Percentiles rank a stretch among this genome's conserved stretches.
Evolutionary conservation across 2,329 filamentous ascomycete genomes (phyloP).

Genomic region (Epichloe elymi): DNA sequence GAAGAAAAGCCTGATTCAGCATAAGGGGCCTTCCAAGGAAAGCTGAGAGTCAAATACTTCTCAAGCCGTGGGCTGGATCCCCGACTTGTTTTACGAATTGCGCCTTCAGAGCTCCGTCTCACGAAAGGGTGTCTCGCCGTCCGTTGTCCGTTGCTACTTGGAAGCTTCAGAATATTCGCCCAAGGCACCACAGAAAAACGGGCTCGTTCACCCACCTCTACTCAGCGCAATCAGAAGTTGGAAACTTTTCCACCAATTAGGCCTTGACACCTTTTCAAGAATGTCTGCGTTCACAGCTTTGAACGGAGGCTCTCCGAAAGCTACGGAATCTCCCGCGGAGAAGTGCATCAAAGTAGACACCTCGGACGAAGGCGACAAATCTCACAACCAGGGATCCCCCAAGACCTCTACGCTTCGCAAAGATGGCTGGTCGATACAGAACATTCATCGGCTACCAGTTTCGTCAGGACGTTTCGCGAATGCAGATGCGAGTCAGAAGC

Average conservation of each 20-base stretch:
- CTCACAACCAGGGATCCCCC: conserved; percentile 15
- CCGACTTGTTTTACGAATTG: not conserved
- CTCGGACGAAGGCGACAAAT: conserved; percentile 20
- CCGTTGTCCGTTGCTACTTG: not conserved
- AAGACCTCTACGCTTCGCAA: conserved; percentile 16
- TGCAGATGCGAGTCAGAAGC: conserved; percentile 42
- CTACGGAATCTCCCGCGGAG: conserved; percentile 21
- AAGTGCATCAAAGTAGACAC: conserved; percentile 17
- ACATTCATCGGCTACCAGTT: conserved; percentile 28
- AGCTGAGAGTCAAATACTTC: not conserved
- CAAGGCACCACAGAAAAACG: not conserved
- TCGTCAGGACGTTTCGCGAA: conserved; percentile 28
- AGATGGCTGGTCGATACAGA: conserved; percentile 29
- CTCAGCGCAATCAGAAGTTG: not conserved
- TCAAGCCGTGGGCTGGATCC: conserved; percentile 6
- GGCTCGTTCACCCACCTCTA: not conserved
- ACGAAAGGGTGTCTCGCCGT: conserved; percentile 1
- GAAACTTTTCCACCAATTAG: not conserved
- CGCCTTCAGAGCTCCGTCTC: conserved; percentile 6
- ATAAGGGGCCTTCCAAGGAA: not conserved
- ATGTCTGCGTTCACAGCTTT: conserved; percentile 41
- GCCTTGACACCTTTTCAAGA: not conserved
- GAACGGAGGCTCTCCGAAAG: conserved; percentile 36
- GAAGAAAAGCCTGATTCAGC: not conserved
- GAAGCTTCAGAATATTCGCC: not conserved